Conservation (phyloP, 1,284 basidiomycete species). For the Amylostereum chailletii region DNA sequence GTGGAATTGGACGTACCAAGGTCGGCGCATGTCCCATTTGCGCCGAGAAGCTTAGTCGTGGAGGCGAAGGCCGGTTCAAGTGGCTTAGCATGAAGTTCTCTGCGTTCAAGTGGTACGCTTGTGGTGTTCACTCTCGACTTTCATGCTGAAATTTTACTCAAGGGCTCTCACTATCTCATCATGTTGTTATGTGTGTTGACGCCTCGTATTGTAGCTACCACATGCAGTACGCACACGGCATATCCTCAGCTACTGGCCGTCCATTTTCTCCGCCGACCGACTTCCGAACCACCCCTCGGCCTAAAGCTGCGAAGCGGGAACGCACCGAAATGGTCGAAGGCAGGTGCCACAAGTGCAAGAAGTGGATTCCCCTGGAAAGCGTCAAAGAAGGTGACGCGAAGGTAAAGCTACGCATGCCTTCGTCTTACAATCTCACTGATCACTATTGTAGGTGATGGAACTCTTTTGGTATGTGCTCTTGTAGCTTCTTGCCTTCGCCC, state of each 20-base stretch:
- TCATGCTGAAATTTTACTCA: conserved; percentile 1
- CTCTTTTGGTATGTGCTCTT: conserved; percentile 50
- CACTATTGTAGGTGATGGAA: conserved; percentile 48
- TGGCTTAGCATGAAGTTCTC: conserved; percentile 77
- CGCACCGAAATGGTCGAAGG: conserved; percentile 54
- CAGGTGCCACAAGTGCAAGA: conserved; percentile 64
- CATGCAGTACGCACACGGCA: conserved; percentile 71
- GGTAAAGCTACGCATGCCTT: conserved; percentile 25
- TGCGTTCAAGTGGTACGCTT: conserved; percentile 64
- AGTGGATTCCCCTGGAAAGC: conserved; percentile 66
- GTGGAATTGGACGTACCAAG: conserved; percentile 60
- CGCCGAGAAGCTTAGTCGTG: conserved; percentile 47
- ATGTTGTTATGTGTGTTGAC: not conserved
- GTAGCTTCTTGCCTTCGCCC: not conserved
- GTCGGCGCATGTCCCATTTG: conserved; percentile 75
- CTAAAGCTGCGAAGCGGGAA: conserved; percentile 46
- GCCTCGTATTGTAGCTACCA: conserved; percentile 46
- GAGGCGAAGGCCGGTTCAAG: conserved; percentile 52
- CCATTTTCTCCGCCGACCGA: conserved; percentile 71
- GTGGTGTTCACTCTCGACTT: not conserved
- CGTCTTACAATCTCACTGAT: conserved; percentile 2
- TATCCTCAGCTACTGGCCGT: conserved; percentile 47
- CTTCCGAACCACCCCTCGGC: conserved; percentile 43
- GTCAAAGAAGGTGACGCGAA: conserved; percentile 63
- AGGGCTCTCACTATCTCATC: conserved; percentile 10